A percentile compares a stretch with the other conserved stretches of the same genome.
These are phyloP conservation scores for Phoenix dactylifera DNA, from an alignment of 176 grass and related monocot genomes.

Conservation along the genomic window DNA sequence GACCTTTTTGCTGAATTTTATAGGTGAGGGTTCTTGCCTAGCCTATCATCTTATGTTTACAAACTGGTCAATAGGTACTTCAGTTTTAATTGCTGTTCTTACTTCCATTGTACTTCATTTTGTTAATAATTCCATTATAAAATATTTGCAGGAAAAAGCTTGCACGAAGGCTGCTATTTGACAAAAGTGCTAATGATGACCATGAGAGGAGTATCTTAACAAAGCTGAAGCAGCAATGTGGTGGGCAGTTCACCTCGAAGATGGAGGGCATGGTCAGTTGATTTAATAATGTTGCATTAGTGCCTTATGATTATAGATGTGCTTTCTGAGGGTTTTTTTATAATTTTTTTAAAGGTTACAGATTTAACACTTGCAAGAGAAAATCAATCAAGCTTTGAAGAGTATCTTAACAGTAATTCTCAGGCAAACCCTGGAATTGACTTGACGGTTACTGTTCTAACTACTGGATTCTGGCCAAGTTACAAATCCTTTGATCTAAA, in stretches of 20 bases:
- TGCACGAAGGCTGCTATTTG: conserved; percentile 54
- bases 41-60: too few relatives aligned
- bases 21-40: conserved; percentile 29
- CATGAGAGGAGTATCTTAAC: conserved; percentile 74
- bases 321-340: conserved; percentile 2
- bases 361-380: conserved; percentile 78
- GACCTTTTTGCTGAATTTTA: conserved; percentile 95
- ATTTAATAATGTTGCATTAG: conserved; percentile 14
- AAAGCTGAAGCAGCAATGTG: conserved; percentile 77
- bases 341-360: conserved; percentile 35
- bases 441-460: conserved; percentile 80
- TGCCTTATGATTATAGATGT: conserved; percentile 6
- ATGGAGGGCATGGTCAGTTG: conserved; percentile 77
- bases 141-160: conserved; percentile 17
- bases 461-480: conserved; percentile 97
- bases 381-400: conserved; percentile 78
- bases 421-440: conserved; percentile 73
- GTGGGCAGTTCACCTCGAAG: conserved; percentile 80
- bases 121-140: background rate
- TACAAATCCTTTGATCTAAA: conserved; percentile 97
- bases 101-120: background rate
- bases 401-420: conserved; percentile 43
- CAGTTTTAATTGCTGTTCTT: background rate
- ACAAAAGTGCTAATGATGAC: conserved; percentile 53
- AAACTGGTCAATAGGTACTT: too few relatives aligned